phyloP scores from a whole-genome alignment of 805 yeast genomes.

The Saturnispora silvae region DNA sequence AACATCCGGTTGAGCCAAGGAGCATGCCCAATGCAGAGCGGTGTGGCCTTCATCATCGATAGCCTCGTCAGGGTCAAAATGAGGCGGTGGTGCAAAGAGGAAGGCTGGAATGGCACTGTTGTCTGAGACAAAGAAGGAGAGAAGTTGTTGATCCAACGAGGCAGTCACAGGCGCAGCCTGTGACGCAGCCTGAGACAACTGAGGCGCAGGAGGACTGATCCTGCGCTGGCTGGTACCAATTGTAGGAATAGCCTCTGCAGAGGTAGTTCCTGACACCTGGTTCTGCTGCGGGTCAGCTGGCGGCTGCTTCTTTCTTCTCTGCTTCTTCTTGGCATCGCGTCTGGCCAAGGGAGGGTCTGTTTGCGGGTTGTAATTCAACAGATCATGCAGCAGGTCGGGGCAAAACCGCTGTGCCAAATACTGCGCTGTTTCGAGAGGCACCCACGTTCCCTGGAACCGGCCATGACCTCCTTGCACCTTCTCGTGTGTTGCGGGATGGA shows the following conservation, averaged over 20 bases:
- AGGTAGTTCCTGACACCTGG: background rate
- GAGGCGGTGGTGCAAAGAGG: conserved; percentile 46
- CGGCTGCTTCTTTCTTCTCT: background rate
- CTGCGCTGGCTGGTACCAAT: background rate
- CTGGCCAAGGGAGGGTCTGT: conserved; percentile 21
- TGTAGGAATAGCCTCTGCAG: background rate
- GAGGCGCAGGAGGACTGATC: background rate
- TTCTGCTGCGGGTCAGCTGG: conserved; percentile 9
- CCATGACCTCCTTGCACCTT: conserved; percentile 84
- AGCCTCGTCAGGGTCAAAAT: conserved; percentile 53
- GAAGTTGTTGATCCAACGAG: conserved; percentile 16
- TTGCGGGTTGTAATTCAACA: conserved; percentile 44
- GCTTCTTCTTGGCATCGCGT: conserved; percentile 16
- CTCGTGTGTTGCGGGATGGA: conserved; percentile 54
- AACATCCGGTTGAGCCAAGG: conserved; percentile 58
- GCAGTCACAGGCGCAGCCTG: background rate
- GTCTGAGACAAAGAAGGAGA: conserved; percentile 45
- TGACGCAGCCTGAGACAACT: background rate
- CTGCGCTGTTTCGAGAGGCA: conserved; percentile 57
- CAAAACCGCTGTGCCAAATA: conserved; percentile 44
- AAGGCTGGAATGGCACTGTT: conserved; percentile 28
- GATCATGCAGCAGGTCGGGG: conserved; percentile 39
- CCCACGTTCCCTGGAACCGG: conserved; percentile 80
- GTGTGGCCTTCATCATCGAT: conserved; percentile 78
- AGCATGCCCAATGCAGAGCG: conserved; percentile 77